Conservation (phyloP, 768 basidiomycete species). For the Tulasnella sp. region DNA sequence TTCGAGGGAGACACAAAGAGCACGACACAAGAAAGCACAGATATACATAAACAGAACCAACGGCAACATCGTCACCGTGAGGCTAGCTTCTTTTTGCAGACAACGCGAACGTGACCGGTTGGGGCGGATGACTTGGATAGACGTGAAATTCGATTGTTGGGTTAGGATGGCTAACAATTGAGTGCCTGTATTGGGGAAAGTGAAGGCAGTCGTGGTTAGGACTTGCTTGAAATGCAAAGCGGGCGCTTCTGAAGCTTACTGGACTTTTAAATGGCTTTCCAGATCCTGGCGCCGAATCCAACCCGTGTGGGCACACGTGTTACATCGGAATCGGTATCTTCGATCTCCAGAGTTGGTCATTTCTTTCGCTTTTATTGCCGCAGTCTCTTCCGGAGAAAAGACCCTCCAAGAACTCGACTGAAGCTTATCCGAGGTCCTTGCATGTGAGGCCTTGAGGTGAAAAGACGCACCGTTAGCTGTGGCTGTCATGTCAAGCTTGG, state of each 20-base stretch:
- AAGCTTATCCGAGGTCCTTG: not conserved
- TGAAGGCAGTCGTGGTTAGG: no score
- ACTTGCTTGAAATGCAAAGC: no score
- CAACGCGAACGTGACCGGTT: no score
- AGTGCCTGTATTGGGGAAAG: no score
- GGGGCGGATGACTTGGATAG: no score
- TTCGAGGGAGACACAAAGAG: no score
- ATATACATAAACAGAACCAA: no score
- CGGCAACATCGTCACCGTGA: no score
- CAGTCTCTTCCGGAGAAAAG: not conserved
- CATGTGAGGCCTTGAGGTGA: not conserved
- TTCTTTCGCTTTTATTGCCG: not conserved
- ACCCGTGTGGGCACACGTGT: not conserved
- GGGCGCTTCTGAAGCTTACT: not conserved
- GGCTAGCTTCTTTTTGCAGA: no score
- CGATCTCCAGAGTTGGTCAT: not conserved
- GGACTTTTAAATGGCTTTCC: not conserved
- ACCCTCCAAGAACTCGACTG: not conserved
- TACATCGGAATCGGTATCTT: not conserved
- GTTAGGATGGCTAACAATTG: no score
- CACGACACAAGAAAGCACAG: no score
- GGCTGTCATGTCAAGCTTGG: not conserved
- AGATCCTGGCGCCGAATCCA: not conserved
- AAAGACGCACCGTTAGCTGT: not conserved
- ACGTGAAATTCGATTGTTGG: no score